Percentiles rank a stretch among this genome's conserved stretches.
Conservation (phyloP, 139 green algal species). For the Medakamo hakoo region DNA sequence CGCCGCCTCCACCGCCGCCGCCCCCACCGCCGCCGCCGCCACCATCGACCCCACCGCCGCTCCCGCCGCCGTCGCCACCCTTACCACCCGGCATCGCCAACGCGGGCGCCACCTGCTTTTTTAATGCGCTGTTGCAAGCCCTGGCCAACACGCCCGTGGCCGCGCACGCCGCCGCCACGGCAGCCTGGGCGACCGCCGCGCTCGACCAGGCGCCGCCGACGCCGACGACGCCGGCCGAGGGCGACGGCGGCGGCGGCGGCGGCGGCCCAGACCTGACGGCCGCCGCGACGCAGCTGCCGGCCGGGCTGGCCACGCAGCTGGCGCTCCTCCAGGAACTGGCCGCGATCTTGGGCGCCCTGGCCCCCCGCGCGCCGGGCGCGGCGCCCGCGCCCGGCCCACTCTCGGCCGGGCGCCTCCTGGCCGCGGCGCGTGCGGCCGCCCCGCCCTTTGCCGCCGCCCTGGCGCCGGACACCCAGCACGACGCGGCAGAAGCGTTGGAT, state of each 20-base stretch:
- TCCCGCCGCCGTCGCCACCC: no score
- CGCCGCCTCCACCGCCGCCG: no score
- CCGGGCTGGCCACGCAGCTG: not conserved
- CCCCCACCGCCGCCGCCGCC: not conserved
- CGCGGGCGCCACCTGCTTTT: slow-evolving; percentile 1
- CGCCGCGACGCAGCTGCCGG: not conserved
- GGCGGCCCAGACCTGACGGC: no score
- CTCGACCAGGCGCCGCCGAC: not conserved
- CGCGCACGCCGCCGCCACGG: no score
- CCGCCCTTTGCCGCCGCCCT: not conserved
- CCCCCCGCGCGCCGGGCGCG: no score
- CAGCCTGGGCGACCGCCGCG: not conserved
- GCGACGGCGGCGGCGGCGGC: not conserved
- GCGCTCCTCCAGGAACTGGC: no score
- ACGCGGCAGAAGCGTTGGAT: slow-evolving; percentile 4
- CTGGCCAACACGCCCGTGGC: no score
- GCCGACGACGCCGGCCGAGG: not conserved
- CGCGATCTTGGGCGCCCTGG: no score
- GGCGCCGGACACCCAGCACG: not conserved
- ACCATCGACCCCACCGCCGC: no score
- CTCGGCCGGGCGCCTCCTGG: not conserved
- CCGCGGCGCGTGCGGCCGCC: no score
- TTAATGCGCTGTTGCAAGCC: slow-evolving; percentile 2
- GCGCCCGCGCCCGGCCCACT: no score
- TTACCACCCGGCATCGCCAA: not conserved